These are phyloP conservation scores for Nannizziopsis arthrosporioides DNA, from an alignment of 2,329 filamentous ascomycete species.

Conservation along the genomic window DNA sequence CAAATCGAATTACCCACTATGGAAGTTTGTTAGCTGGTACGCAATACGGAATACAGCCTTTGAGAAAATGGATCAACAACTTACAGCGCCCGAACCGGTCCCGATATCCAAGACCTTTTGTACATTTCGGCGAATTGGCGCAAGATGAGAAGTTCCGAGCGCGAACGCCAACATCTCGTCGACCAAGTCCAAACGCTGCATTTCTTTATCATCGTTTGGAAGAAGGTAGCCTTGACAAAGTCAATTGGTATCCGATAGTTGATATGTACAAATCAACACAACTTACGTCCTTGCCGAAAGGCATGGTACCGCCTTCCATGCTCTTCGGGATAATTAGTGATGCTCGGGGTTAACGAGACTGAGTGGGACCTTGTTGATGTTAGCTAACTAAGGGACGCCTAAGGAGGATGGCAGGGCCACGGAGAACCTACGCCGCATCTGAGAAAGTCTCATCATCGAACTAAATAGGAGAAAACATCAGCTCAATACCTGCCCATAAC, in stretches of 20 bases:
- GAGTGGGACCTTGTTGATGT: constrained; percentile 1
- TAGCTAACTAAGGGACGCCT: too few species aligned
- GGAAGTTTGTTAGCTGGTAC: neutral
- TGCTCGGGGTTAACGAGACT: constrained; percentile 10
- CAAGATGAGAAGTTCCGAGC: constrained; percentile 35
- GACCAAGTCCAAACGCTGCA: constrained; percentile 43
- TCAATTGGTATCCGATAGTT: neutral
- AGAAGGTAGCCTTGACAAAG: constrained; percentile 27
- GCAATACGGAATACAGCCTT: neutral
- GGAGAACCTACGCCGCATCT: neutral
- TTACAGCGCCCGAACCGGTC: constrained; percentile 40
- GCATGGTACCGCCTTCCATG: constrained; percentile 36
- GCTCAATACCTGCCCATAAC: neutral
- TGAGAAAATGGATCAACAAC: neutral
- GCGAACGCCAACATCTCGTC: constrained; percentile 30
- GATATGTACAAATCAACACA: neutral
- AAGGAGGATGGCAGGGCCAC: neutral
- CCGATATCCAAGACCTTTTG: constrained; percentile 46
- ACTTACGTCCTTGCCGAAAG: constrained; percentile 30
- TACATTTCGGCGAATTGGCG: constrained; percentile 34
- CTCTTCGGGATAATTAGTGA: constrained; percentile 19
- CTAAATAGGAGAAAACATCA: neutral
- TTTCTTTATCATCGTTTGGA: constrained; percentile 45
- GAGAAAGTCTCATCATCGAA: constrained; percentile 8
- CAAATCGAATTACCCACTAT: constrained; percentile 22